Base-by-base conservation (phyloP, 345 rosid species). In the Eutrema yunnanense region DNA sequence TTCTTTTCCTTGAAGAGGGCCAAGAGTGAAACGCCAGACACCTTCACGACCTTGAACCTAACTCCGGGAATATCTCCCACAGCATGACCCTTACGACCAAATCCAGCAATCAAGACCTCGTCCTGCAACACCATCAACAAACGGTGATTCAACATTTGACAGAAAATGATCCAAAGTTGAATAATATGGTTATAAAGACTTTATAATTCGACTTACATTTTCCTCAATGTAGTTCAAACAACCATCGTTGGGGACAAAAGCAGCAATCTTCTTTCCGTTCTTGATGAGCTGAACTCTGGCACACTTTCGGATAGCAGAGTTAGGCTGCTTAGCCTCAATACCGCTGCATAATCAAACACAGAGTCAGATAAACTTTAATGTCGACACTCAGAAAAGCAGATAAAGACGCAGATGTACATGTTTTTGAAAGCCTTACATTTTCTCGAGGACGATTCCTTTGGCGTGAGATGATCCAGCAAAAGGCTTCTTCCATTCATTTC, bases 61-160 rank as follows among this genome's bases (percentile, higher is more conserved):
- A 87, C 92, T 57, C 92, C 92, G 6, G 92, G 92, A 84, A 87
- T 87, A 87, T 87, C 92, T 67, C 92, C 92, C 22, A 87, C 89
- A 3, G 92, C 92, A 42, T 87, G 91, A 8, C 91, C 91, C 80
- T 87, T 87, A 16, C 91, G 81, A 19, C 92, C 92, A 69, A 87
- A 87, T 70, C 89, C 92, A 64, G 89, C 90, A 57, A 87, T 85
- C 84, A 87, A 84, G 6, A 87, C 89, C 73, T 87, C 92, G 73
- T 87, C 89, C 92, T 87, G 67, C n/a, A 65, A 59, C 8, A 57
- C 22, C 66, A 34, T 33, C 0, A 10, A 13, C 61, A 63, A 7
- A n/a, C n/a, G 0, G 54, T 46, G 22, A 9, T 12, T 42, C 27
- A 74, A 33, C 43, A 49, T 4, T 19, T 2, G 29, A 38, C 10